Evolutionary conservation across 148 eudicot genomes (phyloP), one percentile per base, ranked within the genome.

Genomic region (Pouteria glomerata): DNA sequence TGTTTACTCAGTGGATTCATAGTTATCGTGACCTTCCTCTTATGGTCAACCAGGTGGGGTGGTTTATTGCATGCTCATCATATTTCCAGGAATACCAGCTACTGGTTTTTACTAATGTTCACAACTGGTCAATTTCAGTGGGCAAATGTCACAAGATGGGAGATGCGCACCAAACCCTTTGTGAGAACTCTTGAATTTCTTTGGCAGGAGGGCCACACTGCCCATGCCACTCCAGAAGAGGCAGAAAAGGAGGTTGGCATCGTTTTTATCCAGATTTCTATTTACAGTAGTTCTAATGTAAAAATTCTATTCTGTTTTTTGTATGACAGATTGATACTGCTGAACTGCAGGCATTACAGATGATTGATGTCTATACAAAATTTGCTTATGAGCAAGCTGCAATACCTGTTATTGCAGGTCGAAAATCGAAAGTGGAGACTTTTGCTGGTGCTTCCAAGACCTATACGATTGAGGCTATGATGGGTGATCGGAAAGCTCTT

Each of bases 71-170:
- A 21, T 57, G 27, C 15, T 30, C 14, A 39, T 18, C 14, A 66
- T 50, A 5, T 61, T 52, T 26, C 24, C 19, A 8, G 60, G 64
- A 30, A 75, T 34, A 34, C 57, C 42, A 44, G 24, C 53, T 61
- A 53, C 30, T 57, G 58, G 61, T 72, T 16, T 72, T 74, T 52
- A 31, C 44, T 18, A 8, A 11, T 8, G 63, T 48, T 24, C 50
- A 60, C n/a, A 12, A 21, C 31, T 65, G 35, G 67, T 70, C 26
- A 50, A 35, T 82, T 71, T 53, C 76, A 96, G 99, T 96, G 99
- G 99, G 99, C 90, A 69, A 96, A 92, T 81, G 99, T 92, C 74
- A 96, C 99, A 19, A 92, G 99, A 85, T 96, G 99, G 97, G 99
- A 96, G 84, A 85, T 88, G 92, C 99, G 99, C 39, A 96, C 99